A percentile compares a stretch with the other conserved stretches of the same genome.
phyloP scores from a whole-genome alignment of 768 basidiomycete species.

The Boletus patriciae region DNA sequence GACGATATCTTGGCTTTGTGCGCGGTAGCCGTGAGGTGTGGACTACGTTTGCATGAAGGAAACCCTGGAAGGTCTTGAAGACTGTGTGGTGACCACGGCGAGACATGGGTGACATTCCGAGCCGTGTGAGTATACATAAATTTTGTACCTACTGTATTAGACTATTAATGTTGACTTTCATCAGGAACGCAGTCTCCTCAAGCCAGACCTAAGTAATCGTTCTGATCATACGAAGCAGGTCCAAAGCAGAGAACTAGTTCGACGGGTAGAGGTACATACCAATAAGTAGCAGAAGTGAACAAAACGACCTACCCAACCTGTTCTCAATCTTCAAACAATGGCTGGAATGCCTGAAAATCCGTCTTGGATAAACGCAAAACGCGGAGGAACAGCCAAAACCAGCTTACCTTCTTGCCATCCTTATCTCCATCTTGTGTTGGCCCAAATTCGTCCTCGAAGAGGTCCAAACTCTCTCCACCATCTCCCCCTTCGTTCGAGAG shows the following conservation, averaged over 20 bases:
- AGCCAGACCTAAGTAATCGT: too few species aligned
- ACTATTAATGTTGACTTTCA: background rate
- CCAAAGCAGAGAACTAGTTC: background rate
- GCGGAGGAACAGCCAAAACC: background rate
- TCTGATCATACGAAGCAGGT: background rate
- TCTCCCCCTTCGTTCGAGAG: conserved; percentile 8
- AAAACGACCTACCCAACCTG: background rate
- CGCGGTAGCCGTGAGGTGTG: conserved; percentile 1
- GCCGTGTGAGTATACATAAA: background rate
- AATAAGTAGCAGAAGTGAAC: background rate
- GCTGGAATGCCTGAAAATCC: conserved; percentile 28
- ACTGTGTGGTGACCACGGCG: conserved; percentile 12
- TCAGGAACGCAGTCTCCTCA: background rate
- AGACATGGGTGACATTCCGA: conserved; percentile 15
- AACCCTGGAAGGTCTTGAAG: conserved; percentile 11
- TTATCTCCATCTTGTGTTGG: conserved; percentile 31
- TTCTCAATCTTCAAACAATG: conserved; percentile 34
- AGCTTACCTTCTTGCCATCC: conserved; percentile 28
- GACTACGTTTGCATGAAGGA: conserved; percentile 7
- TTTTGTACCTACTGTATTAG: background rate
- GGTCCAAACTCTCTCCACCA: conserved; percentile 26
- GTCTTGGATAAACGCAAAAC: background rate
- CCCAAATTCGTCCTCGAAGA: conserved; percentile 35
- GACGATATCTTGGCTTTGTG: conserved; percentile 7
- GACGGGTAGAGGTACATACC: background rate